Evolutionary conservation across 257 asterid genomes (phyloP).

Genomic region (Nicotiana knightiana): DNA sequence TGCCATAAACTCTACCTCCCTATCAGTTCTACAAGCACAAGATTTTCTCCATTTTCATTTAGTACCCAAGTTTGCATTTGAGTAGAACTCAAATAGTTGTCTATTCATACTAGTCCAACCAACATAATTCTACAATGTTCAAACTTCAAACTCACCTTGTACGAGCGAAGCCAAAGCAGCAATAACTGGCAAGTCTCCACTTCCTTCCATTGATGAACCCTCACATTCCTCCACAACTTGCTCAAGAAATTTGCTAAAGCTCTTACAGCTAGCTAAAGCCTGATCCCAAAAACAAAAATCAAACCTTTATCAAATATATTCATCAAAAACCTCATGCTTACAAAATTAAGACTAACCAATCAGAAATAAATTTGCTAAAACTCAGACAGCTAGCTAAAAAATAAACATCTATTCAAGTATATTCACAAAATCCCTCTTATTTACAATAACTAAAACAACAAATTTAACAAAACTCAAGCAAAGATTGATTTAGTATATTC

Average conservation of each 20-base stretch:
- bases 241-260: slow-evolving; percentile 47
- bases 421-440: too few relatives aligned
- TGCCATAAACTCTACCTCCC: background rate
- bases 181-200: slow-evolving; percentile 46
- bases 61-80: background rate
- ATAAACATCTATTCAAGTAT: too few relatives aligned
- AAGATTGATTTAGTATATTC: background rate
- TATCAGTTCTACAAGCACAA: background rate
- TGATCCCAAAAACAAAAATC: slow-evolving; percentile 14
- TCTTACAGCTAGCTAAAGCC: slow-evolving; percentile 82
- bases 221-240: slow-evolving; percentile 45
- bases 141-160: slow-evolving; percentile 42
- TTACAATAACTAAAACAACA: too few relatives aligned
- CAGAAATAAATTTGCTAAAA: background rate
- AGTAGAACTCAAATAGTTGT: background rate
- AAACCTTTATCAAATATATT: background rate
- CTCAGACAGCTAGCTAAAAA: background rate
- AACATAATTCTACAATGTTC: background rate
- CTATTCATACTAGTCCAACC: background rate
- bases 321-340: background rate
- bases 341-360: background rate
- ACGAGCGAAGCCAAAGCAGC: slow-evolving; percentile 47
- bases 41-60: background rate
- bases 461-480: background rate
- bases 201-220: slow-evolving; percentile 31